phyloP scores from a whole-genome alignment of 2,329 filamentous ascomycete species.

The Pseudopyricularia cyperi region DNA sequence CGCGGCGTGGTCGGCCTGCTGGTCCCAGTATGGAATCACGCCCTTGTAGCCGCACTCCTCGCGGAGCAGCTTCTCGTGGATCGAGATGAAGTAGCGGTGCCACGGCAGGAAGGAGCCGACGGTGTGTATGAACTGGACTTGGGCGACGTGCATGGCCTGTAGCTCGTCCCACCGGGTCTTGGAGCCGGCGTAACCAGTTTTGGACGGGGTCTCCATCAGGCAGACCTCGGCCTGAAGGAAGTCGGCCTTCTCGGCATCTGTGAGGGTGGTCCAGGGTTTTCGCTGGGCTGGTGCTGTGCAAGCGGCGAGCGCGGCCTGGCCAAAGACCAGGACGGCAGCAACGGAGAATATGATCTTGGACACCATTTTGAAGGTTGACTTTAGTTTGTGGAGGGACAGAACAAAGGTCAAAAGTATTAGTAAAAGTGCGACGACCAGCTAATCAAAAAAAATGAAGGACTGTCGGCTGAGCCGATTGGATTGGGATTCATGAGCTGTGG shows the following conservation, averaged over 20 bases:
- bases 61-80: conserved; percentile 18
- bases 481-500: conserved; percentile 5
- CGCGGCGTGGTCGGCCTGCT: conserved; percentile 17
- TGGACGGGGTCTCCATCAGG: not conserved
- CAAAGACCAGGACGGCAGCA: not conserved
- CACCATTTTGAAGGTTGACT: not conserved
- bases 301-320: not conserved
- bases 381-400: too few species aligned
- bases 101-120: conserved; percentile 8
- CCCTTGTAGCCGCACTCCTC: conserved; percentile 21
- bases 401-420: too few species aligned
- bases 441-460: conserved; percentile 5
- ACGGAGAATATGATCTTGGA: not conserved
- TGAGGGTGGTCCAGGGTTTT: not conserved
- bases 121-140: conserved; percentile 4
- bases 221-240: not conserved
- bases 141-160: not conserved
- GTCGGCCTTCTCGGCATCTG: not conserved
- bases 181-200: not conserved
- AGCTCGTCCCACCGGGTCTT: conserved; percentile 1
- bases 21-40: conserved; percentile 21
- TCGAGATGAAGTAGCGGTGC: conserved; percentile 17
- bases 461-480: conserved; percentile 6
- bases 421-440: too few species aligned
- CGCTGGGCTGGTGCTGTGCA: not conserved